Conservation (phyloP, 371 early-diverging fungal species). For the Thermomucor indicae-seudaticae region DNA sequence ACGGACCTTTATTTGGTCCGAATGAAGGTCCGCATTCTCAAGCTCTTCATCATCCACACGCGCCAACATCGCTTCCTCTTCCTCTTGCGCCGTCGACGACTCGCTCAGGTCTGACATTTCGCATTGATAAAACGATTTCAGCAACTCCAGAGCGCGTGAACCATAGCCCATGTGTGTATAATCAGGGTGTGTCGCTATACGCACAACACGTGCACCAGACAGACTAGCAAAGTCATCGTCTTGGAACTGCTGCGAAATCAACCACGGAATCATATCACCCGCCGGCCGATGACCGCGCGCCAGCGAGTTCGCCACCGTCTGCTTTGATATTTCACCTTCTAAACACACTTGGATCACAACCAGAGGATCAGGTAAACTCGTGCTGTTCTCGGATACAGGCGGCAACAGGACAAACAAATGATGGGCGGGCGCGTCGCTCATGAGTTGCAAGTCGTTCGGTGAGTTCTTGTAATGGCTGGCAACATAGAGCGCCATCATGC, state of each 20-base stretch:
- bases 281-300: conserved; percentile 82
- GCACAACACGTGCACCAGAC: conserved; percentile 98
- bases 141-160: conserved; percentile 75
- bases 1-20: conserved; percentile 77
- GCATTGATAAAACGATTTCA: conserved; percentile 87
- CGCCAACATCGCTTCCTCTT: conserved; percentile 44
- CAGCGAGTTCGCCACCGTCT: conserved; percentile 80
- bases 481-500: conserved; percentile 96
- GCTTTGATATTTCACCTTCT: conserved; percentile 94
- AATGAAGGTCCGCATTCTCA: conserved; percentile 64
- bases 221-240: conserved; percentile 94
- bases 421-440: conserved; percentile 99
- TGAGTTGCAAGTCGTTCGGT: conserved; percentile 97
- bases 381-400: conserved; percentile 68
- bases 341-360: conserved; percentile 91
- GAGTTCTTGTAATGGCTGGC: conserved; percentile 99
- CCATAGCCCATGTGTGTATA: conserved; percentile 99
- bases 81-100: conserved; percentile 28
- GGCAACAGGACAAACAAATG: conserved; percentile 96
- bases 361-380: conserved; percentile 90
- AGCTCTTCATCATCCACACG: conserved; percentile 58
- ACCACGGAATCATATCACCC: conserved; percentile 99
- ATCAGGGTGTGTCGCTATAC: conserved; percentile 99
- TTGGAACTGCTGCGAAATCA: conserved; percentile 94
- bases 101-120: conserved; percentile 72